Base-by-base conservation (phyloP, 2,329 filamentous ascomycete genomes). In the Aspergillus clavatus region DNA sequence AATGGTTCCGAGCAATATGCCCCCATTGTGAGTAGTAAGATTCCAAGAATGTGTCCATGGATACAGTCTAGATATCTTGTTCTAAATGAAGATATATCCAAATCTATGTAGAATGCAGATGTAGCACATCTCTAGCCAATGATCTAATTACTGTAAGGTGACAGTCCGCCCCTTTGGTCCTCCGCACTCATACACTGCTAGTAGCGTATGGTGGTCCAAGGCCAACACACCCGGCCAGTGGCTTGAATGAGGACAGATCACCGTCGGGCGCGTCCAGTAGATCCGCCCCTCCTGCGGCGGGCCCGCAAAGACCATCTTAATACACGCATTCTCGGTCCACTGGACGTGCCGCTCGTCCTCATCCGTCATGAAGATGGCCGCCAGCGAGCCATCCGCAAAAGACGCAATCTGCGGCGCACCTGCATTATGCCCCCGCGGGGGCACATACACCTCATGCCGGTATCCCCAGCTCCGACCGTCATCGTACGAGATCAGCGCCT, bases 291-390 rank as follows among this genome's bases (percentile, higher is more conserved):
- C 54, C 7, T 52, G 42, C 26, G 70, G 52, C 0, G 66, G 62
- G 1, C 51, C 56, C 0, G 61, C 61, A 48, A 71, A 72, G 0
- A 70, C 62, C 3, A 63, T 63, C 56, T 74, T 74, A 43, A 73
- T 61, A 2, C 59, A 59, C 0, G 72, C 69, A 27, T 68, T 63
- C 21, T 57, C 48, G 1, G 68, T 66, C 72, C 72, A 74, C 10
- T 58, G 50, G 8, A 62, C 60, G 40, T 56, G 42, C 0, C 48
- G 44, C 1, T 60, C 52, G 35, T 72, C 69, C 57, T 74, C 71
- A 45, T 74, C 72, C 4, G 69, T 72, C 72, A 74, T 74, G 53
- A 74, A 75, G 8, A 74, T 66, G 0, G 71, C 69, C 2, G 66
- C 72, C 50, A 75, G 28, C 18, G 61, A 65, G 3, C 65, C 67